A percentile compares a stretch with the other conserved stretches of the same genome.
Conservation (phyloP, 2,329 filamentous ascomycete species). For the Ceratocystis papillata region DNA sequence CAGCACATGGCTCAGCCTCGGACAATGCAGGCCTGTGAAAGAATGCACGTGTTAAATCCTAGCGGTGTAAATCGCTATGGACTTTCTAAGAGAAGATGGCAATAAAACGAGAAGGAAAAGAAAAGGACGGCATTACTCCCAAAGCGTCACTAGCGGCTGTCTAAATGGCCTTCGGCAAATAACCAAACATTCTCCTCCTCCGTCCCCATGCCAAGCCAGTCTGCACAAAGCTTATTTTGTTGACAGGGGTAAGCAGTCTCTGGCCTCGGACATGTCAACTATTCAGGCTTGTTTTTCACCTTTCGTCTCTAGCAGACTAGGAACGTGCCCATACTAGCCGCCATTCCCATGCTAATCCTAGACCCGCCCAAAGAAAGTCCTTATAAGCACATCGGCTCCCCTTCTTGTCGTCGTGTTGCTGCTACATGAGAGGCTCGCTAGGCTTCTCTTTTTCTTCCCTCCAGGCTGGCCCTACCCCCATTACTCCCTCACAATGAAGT, state of each 20-base stretch:
- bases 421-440: neutral
- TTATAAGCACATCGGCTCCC: too few relatives aligned
- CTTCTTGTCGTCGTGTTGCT: neutral
- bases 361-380: too few relatives aligned
- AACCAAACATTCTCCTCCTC: neutral
- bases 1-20: neutral
- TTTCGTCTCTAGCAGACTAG: too few relatives aligned
- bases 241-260: neutral
- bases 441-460: neutral
- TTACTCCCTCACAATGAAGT: neutral
- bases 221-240: constrained; percentile 13
- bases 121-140: neutral
- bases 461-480: neutral
- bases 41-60: neutral
- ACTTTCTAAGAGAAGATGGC: too few relatives aligned
- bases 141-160: neutral
- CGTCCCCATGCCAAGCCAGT: neutral
- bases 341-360: too few relatives aligned
- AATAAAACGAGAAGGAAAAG: too few relatives aligned
- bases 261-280: neutral
- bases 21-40: neutral
- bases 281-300: neutral
- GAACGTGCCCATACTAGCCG: too few relatives aligned
- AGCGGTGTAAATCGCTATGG: neutral
- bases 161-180: neutral